Evolutionary conservation across 2,329 filamentous ascomycete genomes (phyloP).

Genomic region (Drechslerella dactyloides): DNA sequence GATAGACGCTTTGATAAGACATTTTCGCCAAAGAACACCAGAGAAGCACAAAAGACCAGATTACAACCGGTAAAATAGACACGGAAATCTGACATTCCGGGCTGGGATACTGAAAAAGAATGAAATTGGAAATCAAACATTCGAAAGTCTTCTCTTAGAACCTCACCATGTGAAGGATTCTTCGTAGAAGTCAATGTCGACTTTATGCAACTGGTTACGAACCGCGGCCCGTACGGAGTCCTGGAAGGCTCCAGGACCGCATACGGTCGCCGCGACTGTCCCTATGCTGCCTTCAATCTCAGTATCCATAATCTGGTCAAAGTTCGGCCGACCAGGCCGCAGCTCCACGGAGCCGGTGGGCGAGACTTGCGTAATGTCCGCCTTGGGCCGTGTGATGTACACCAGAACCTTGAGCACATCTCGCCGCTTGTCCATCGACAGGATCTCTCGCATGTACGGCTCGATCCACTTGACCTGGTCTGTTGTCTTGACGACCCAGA

Average conservation of each 20-base stretch:
- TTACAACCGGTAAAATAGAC: slow-evolving; percentile 22
- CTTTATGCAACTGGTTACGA: slow-evolving; percentile 68
- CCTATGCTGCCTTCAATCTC: slow-evolving; percentile 83
- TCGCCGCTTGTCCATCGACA: slow-evolving; percentile 78
- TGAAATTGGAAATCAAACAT: slow-evolving; percentile 11
- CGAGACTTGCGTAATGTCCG: slow-evolving; percentile 78
- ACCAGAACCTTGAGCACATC: slow-evolving; percentile 85
- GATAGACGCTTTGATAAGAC: slow-evolving; percentile 23
- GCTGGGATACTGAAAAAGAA: background rate
- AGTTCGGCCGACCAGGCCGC: slow-evolving; percentile 86
- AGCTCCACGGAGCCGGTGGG: slow-evolving; percentile 83
- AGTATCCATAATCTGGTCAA: slow-evolving; percentile 76
- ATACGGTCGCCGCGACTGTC: slow-evolving; percentile 86
- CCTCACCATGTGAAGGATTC: slow-evolving; percentile 73
- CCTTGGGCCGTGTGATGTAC: slow-evolving; percentile 86
- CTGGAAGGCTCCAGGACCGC: slow-evolving; percentile 74
- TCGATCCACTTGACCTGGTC: slow-evolving; percentile 55
- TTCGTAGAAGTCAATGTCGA: slow-evolving; percentile 77
- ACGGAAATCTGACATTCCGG: slow-evolving; percentile 27
- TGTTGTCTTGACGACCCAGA: slow-evolving; percentile 47
- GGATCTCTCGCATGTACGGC: slow-evolving; percentile 69
- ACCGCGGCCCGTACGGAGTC: slow-evolving; percentile 76
- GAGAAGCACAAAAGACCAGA: slow-evolving; percentile 25
- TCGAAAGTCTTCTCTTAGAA: slow-evolving; percentile 33
- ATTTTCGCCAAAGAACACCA: slow-evolving; percentile 44